Base-by-base conservation (phyloP, 345 rosid species). In the Cardamine resedifolia region DNA sequence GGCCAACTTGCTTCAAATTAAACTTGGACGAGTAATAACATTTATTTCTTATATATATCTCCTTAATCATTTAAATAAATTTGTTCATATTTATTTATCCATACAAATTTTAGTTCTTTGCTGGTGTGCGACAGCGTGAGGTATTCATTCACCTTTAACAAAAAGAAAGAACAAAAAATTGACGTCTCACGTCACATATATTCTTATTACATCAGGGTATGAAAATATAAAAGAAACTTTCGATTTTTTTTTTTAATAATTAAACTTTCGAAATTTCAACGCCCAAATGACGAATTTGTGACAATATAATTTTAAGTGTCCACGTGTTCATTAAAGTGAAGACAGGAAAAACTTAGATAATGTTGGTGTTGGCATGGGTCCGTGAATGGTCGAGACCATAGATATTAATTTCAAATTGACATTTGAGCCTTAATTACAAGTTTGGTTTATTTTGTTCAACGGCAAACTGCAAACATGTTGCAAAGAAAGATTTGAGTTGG, bases 341-440 rank as follows among this genome's bases (percentile, higher is more conserved):
- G 51, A 49, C 23, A 28, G 44, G 52, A 41, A 43, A 55, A 57
- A 47, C n/a, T 21, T 66, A 9, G 58, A 55, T 55, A 24, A 36
- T 63, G 77, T 64, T 64, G 56, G 41, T 57, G 44, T 47, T 45
- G 66, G 51, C n/a, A n/a, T n/a, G n/a, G n/a, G 72, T 57, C 72
- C 50, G 34, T 73, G 60, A 57, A 65, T 16, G 48, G 36, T 63
- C 62, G 56, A 64, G 34, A 38, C 55, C 56, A 45, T 23, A 26
- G 31, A 65, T 5, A 57, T 26, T 65, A 24, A 26, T 60, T 48
- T 71, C 66, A 73, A 48, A 6, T 73, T 73, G 77, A 73, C 65
- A 7, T 73, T 47, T 53, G 55, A 57, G 59, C 16, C n/a, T 43
- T 34, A 30, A 6, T 23, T 47, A 12, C 7, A 64, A 33, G 58